Percentiles rank a stretch among this genome's conserved stretches.
Conservation (phyloP, 2,329 filamentous ascomycete genomes). For the Epichloe brachyelytri region DNA sequence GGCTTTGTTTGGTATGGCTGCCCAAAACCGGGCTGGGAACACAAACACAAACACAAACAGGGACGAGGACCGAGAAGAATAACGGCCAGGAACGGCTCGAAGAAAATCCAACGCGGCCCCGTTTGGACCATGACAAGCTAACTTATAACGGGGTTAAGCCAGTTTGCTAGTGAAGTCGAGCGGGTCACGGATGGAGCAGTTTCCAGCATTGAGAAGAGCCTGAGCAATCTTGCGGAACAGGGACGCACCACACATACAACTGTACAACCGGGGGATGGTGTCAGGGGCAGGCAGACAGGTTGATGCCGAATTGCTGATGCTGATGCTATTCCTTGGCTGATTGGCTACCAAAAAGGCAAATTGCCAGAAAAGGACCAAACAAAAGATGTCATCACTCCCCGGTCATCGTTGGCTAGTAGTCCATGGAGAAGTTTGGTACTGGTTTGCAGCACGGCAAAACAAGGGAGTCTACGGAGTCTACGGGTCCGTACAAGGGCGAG, state of each 20-base stretch:
- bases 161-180: neutral
- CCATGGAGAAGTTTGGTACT: too few relatives aligned
- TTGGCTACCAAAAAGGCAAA: too few relatives aligned
- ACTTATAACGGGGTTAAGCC: neutral
- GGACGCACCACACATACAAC: neutral
- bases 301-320: too few relatives aligned
- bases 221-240: constrained; percentile 5
- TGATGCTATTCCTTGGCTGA: too few relatives aligned
- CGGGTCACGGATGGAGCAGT: neutral
- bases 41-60: neutral
- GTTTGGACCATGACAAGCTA: neutral
- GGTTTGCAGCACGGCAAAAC: too few relatives aligned
- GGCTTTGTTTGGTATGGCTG: too few relatives aligned
- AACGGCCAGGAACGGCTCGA: neutral
- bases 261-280: neutral
- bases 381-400: too few relatives aligned
- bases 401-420: too few relatives aligned
- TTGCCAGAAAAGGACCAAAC: too few relatives aligned
- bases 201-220: neutral
- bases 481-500: neutral
- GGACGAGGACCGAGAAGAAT: neutral
- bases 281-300: neutral
- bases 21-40: neutral
- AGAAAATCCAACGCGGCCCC: neutral
- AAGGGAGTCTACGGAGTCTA: too few relatives aligned